Conservation (phyloP, 495 filamentous ascomycete species). For the Lentithecium fluviatile region DNA sequence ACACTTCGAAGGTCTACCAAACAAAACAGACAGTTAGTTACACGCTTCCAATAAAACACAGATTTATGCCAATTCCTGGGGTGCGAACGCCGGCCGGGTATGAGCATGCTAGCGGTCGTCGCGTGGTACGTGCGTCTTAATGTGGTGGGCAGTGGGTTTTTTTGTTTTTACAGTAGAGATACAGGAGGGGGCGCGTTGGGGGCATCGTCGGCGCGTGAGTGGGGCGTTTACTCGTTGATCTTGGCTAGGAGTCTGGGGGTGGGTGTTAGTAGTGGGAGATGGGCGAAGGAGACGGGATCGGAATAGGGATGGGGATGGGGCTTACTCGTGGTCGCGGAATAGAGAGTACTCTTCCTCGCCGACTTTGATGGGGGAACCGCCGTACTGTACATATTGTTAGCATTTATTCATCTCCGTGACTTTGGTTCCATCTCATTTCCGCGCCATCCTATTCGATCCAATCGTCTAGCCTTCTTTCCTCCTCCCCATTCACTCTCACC, state of each 20-base stretch:
- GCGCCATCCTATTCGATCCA: constrained; percentile 6
- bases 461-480: constrained; percentile 14
- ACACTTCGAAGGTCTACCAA: background rate
- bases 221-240: constrained; percentile 49
- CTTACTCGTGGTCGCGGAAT: constrained; percentile 96
- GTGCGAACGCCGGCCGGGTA: background rate
- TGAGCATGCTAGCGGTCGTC: constrained; percentile 1
- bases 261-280: background rate
- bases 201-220: background rate
- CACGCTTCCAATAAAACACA: background rate
- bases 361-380: constrained; percentile 93
- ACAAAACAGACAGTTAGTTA: no score
- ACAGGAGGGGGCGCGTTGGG: background rate
- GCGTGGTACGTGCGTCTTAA: background rate
- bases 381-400: constrained; percentile 64
- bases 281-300: background rate
- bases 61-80: background rate
- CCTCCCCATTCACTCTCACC: background rate
- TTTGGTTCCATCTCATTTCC: constrained; percentile 1
- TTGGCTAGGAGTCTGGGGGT: constrained; percentile 47
- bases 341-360: constrained; percentile 94
- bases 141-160: background rate
- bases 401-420: constrained; percentile 32
- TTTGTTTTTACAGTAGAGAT: background rate
- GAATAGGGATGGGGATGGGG: no score